A percentile compares a stretch with the other conserved stretches of the same genome.
Evolutionary conservation across 176 grass and related monocot genomes (phyloP).

Genomic region (Musa schizocarpa): DNA sequence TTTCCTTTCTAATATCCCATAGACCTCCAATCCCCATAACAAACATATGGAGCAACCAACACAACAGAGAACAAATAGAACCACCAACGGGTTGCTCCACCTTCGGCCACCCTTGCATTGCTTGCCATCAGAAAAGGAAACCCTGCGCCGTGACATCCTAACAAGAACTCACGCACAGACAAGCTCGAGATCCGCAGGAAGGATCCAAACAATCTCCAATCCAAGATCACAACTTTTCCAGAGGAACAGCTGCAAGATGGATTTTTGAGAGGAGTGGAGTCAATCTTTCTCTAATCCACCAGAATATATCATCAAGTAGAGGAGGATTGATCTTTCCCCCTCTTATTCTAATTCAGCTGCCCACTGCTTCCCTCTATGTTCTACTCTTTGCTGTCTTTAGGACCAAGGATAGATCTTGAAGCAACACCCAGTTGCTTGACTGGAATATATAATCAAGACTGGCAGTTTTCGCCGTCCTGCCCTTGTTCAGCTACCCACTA

Average conservation of each 20-base stretch:
- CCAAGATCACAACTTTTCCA: conserved; percentile 14
- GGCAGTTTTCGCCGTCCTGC: not conserved
- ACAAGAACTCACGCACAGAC: not conserved
- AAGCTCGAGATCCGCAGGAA: not conserved
- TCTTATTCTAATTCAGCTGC: not conserved
- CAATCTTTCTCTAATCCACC: not conserved
- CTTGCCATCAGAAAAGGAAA: not conserved
- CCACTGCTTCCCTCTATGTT: not conserved
- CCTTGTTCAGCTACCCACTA: not conserved
- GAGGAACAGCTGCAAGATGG: not conserved
- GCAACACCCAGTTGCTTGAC: not conserved
- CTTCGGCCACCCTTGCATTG: conserved; percentile 23
- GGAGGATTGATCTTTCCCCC: not conserved
- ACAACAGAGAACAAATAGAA: conserved; percentile 30
- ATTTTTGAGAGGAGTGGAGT: conserved; percentile 6
- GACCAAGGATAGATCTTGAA: conserved; percentile 5
- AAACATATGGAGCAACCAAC: conserved; percentile 3
- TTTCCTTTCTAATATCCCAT: conserved; percentile 7
- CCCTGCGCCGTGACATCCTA: not conserved
- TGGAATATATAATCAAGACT: not conserved
- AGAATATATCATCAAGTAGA: not conserved
- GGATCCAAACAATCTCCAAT: conserved; percentile 8
- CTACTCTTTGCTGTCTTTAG: not conserved
- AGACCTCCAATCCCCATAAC: conserved; percentile 8
- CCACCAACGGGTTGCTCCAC: conserved; percentile 16